Base-by-base conservation (phyloP, 352 stramenopile species). In the Phytophthora pluvialis region DNA sequence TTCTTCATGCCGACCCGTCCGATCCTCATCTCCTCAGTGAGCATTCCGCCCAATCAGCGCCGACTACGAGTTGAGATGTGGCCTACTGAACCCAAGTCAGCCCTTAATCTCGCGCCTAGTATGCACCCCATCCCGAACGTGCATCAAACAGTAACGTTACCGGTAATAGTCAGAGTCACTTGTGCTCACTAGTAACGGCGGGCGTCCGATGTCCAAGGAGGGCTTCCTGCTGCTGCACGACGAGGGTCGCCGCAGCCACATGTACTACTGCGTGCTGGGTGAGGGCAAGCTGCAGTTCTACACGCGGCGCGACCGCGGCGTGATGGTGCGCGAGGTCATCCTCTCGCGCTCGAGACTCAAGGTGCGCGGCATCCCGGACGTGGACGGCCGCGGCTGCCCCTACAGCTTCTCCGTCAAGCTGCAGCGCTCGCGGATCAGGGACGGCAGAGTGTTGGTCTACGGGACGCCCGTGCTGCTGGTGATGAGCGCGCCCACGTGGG, bases 201-300 rank as follows among this genome's bases (percentile, higher is more conserved):
- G 21, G 12, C 16, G 38, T 26, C 12, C 29, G 38, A 95, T 96
- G 88, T 91, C 83, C 12, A 93, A 93, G 73, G 84, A 96, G 75
- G 88, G 84, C 5, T 96, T 89, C 59, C 59, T 96, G 31, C 66
- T 93, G 36, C 63, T 82, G 29, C 88, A 96, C 53, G 88, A 94
- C 39, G 77, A 86, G 32, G 72, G 73, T 9, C 78, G 70, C 40
- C 80, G 81, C 36, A 89, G 78, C 56, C 64, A 81, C 33, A 87
- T 94, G 39, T 89, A 89, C 73, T 96, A 92, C 64, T 89, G 80
- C 64, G 81, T 94, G 44, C 65, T 96, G 26, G 81, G 78, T 38
- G 86, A 94, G 40, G 88, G 88, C 45, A 69, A 76, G 21, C 64
- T 94, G 35, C 83, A 90, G 72, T 93, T 93, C 56, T 94, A 77